Base-by-base conservation (phyloP, 441 rosid species). In the Croton setiger region DNA sequence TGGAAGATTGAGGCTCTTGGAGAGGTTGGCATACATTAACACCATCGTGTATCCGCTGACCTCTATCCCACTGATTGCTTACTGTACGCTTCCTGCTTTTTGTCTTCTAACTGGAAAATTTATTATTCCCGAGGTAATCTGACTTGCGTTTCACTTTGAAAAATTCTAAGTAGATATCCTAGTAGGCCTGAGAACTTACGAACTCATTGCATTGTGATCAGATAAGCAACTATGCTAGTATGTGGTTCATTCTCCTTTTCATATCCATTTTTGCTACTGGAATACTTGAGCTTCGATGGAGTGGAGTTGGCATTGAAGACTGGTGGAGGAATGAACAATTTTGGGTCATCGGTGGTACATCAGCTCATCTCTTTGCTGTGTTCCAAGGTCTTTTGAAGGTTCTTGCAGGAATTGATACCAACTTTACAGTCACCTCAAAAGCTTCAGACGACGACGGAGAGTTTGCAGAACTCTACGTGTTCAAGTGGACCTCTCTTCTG, bases 261-360 rank as follows among this genome's bases (percentile, higher is more conserved):
- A 68, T 85, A 54, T 93, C 98, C 61, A 93, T 93, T 74, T 85
- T 84, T 14, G 73, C 86, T 4, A 93, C 98, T 63, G 97, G 96
- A 66, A 93, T 93, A 57, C 83, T 93, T 39, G 98, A 93, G 83
- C 78, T 93, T 58, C 81, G 98, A 74, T 93, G 97, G 98, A 89
- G 97, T 51, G 96, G 97, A 64, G 88, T 93, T 47, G 75, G 96
- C 68, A 87, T 93, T 56, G 97, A 93, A 39, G 98, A 91, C 72
- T 93, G 96, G 98, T 93, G 98, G 98, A 93, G 98, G 73, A 93
- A 93, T 48, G 98, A 93, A 78, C 98, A 93, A 77, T 93, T 93
- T 72, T 93, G 98, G 98, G 98, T 93, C 74, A 93, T 93, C 5
- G 98, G 98, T 52, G 98, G 98, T 39, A 93, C 98, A 59, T 93